Conservation (phyloP, 2,329 filamentous ascomycete genomes). For the Aspergillus felis region DNA sequence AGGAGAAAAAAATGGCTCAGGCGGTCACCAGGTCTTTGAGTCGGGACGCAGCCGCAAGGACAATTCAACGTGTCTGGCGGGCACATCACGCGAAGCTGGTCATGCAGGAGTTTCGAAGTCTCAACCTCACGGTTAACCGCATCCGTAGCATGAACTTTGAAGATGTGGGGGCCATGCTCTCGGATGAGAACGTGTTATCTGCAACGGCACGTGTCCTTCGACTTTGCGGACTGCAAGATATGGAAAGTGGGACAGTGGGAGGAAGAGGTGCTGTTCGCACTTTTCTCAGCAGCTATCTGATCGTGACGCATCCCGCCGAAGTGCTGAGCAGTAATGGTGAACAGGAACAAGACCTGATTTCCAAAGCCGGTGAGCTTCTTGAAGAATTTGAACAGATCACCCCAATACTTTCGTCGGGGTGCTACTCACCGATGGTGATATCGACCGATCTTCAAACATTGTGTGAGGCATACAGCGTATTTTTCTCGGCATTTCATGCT, state of each 20-base stretch:
- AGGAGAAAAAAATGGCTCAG: slow-evolving; percentile 40
- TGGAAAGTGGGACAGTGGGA: slow-evolving; percentile 44
- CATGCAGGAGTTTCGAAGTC: slow-evolving; percentile 48
- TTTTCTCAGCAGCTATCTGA: slow-evolving; percentile 61
- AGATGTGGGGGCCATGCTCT: slow-evolving; percentile 55
- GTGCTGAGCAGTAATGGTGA: slow-evolving; percentile 60
- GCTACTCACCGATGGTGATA: slow-evolving; percentile 38
- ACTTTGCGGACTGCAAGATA: slow-evolving; percentile 54
- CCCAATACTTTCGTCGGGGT: slow-evolving; percentile 46
- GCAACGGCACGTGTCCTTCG: slow-evolving; percentile 53
- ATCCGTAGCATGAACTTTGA: slow-evolving; percentile 56
- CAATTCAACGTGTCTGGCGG: slow-evolving; percentile 58
- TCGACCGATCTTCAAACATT: slow-evolving; percentile 47
- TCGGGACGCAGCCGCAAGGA: slow-evolving; percentile 51
- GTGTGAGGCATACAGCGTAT: slow-evolving; percentile 55
- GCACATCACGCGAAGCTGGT: slow-evolving; percentile 46
- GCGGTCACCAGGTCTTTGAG: slow-evolving; percentile 39
- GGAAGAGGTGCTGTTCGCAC: slow-evolving; percentile 54
- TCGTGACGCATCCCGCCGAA: slow-evolving; percentile 57
- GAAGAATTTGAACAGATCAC: slow-evolving; percentile 53
- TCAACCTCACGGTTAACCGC: slow-evolving; percentile 52
- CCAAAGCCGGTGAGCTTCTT: slow-evolving; percentile 58
- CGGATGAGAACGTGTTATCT: slow-evolving; percentile 49
- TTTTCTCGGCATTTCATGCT: slow-evolving; percentile 60
- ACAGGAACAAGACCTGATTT: slow-evolving; percentile 59